Evolutionary conservation across 129 eudicot genomes (phyloP).

Genomic region (Escallonia rubra): DNA sequence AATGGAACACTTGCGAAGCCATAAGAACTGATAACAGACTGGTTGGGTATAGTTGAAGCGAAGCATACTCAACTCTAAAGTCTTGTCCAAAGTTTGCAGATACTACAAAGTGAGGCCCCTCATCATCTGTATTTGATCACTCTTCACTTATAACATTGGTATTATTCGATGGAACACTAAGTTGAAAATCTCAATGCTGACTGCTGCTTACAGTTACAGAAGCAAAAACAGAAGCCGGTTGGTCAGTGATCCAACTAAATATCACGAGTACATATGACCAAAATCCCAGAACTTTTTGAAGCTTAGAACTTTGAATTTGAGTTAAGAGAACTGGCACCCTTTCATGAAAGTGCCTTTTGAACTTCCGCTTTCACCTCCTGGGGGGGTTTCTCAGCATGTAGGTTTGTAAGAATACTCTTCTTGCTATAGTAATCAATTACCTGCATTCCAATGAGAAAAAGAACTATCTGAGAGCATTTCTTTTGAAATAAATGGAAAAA

Average conservation of each 20-base stretch:
- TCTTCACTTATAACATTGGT: too few relatives aligned
- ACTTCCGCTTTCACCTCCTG: constrained; percentile 65
- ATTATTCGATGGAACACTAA: too few relatives aligned
- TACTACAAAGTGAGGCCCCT: too few relatives aligned
- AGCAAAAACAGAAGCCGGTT: background rate
- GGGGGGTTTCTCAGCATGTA: constrained; percentile 85
- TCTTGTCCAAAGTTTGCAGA: too few relatives aligned
- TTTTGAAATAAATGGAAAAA: background rate
- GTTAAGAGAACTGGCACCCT: background rate
- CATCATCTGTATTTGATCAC: too few relatives aligned
- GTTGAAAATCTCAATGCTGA: too few relatives aligned
- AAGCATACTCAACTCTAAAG: too few relatives aligned
- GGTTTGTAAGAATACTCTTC: constrained; percentile 65
- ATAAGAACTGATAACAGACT: too few relatives aligned
- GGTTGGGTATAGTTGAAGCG: too few relatives aligned
- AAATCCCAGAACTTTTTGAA: background rate
- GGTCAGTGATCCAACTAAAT: background rate
- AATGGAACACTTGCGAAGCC: too few relatives aligned
- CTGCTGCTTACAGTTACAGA: too few relatives aligned
- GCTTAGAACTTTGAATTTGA: too few relatives aligned
- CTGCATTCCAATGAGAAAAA: constrained; percentile 25
- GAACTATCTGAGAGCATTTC: background rate
- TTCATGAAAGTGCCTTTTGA: constrained; percentile 59
- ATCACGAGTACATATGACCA: background rate
- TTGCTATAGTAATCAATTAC: constrained; percentile 79